Base-by-base conservation (phyloP, 1,139 yeast genomes). In the Sugiyamaella paludigena region DNA sequence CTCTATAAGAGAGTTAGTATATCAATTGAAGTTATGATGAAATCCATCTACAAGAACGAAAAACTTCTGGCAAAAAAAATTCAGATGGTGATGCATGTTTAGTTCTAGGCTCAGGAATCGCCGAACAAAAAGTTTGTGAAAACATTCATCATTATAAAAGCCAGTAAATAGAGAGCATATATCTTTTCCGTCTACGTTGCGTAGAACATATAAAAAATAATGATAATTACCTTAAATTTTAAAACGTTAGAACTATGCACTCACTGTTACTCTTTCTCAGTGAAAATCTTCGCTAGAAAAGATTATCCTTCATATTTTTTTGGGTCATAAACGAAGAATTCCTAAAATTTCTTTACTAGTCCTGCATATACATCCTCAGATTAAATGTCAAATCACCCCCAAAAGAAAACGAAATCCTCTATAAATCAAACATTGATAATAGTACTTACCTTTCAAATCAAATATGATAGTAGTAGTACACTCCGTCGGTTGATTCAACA, bases 261-360 rank as follows among this genome's bases (percentile, higher is more conserved):
- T n/a, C n/a, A n/a, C n/a, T n/a, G n/a, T n/a, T n/a, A n/a, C n/a
- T n/a, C n/a, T n/a, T n/a, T n/a, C n/a, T n/a, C n/a, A n/a, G n/a
- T n/a, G 24, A 19, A 19, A 4, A 19, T 19, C 24, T 19, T 19
- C 5, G 3, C 24, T 19, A 19, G 5, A 19, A 4, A 19, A 4
- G 5, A 5, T 5, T 19, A 19, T 19, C 5, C 24, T 19, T 19
- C 5, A 19, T 19, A 19, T 19, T 19, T 19, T 5, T 19, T 40
- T 29, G 45, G 65, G 72, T 78, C 81, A 78, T 77, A 77, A 78
- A 78, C 82, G 83, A 78, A 78, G 81, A 78, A 79, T 77, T 77
- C 82, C 82, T 77, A 68, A 62, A 66, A 66, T 69, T 58, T 39
- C 36, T 62, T 63, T 75, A 19, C 33, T 30, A 42, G 50, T 47